phyloP scores from a whole-genome alignment of 164 flowering plant genomes.

The Berberis vulgaris region DNA sequence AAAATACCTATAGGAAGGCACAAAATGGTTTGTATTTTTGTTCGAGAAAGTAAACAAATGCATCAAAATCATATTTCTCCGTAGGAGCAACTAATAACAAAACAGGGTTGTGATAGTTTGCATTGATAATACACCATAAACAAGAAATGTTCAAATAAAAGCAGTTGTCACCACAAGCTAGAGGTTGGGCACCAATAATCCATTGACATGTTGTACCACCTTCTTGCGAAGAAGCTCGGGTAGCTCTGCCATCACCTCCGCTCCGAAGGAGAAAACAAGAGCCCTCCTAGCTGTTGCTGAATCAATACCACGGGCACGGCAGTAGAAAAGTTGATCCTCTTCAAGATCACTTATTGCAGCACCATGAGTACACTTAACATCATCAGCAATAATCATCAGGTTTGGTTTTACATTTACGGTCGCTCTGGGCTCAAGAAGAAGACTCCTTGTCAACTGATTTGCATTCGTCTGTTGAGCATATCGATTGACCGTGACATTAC shows the following conservation, averaged over 20 bases:
- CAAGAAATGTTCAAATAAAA: too few species aligned
- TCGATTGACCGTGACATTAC: constrained; percentile 83
- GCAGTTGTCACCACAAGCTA: not conserved
- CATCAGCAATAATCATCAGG: constrained; percentile 88
- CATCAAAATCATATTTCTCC: too few species aligned
- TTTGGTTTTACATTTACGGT: constrained; percentile 85
- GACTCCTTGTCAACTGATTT: constrained; percentile 85
- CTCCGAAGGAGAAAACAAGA: constrained; percentile 74
- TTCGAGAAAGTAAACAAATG: too few species aligned
- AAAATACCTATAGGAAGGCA: too few species aligned
- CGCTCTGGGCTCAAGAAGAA: constrained; percentile 76
- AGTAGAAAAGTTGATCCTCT: constrained; percentile 80
- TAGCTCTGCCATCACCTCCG: constrained; percentile 55
- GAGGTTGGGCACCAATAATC: constrained; percentile 22
- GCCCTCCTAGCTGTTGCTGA: constrained; percentile 61
- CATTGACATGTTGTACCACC: constrained; percentile 43
- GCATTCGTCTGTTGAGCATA: constrained; percentile 92
- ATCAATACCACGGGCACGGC: constrained; percentile 74
- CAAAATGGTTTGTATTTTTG: too few species aligned
- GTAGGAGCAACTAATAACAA: too few species aligned
- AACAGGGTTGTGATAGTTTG: too few species aligned
- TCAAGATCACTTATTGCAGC: constrained; percentile 92
- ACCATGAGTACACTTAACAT: constrained; percentile 94
- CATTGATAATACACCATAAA: too few species aligned
- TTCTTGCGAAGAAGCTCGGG: constrained; percentile 40